phyloP scores from a whole-genome alignment of 1,139 yeast species.

The Suzukiozyma palmioleophila region DNA sequence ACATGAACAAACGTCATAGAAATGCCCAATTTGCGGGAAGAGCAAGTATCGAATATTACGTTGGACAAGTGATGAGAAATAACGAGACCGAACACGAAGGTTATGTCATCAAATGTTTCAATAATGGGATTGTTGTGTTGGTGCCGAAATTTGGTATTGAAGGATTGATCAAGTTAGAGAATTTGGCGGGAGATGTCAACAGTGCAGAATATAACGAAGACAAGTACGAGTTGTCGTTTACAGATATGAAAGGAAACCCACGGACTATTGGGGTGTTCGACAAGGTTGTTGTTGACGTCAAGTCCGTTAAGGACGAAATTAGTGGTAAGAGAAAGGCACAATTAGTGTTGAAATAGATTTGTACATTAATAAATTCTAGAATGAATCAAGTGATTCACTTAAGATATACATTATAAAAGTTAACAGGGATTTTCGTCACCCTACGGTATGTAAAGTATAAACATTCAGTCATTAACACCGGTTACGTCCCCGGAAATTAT shows the following conservation, averaged over 20 bases:
- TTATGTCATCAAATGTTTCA: slow-evolving; percentile 84
- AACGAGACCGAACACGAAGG: slow-evolving; percentile 78
- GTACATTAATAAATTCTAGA: slow-evolving; percentile 1
- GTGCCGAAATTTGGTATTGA: slow-evolving; percentile 98
- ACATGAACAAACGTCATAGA: slow-evolving; percentile 90
- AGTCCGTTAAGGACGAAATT: slow-evolving; percentile 75
- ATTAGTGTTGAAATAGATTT: slow-evolving; percentile 45
- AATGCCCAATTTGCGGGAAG: slow-evolving; percentile 99
- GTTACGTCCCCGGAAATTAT: too few relatives aligned
- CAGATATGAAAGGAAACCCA: slow-evolving; percentile 35
- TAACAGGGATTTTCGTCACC: too few relatives aligned
- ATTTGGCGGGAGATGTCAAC: slow-evolving; percentile 55
- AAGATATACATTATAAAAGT: not conserved
- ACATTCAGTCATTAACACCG: too few relatives aligned
- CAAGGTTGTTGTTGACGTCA: slow-evolving; percentile 76
- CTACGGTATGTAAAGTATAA: too few relatives aligned
- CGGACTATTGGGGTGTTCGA: slow-evolving; percentile 74
- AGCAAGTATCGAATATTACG: slow-evolving; percentile 95
- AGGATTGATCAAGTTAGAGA: slow-evolving; percentile 80
- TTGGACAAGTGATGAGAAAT: slow-evolving; percentile 93
- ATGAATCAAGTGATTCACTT: not conserved
- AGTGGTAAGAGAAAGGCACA: slow-evolving; percentile 94
- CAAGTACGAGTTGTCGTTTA: slow-evolving; percentile 61
- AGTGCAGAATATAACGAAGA: slow-evolving; percentile 75
- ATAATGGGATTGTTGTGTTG: slow-evolving; percentile 90